Conservation (phyloP, 495 filamentous ascomycete species). For the Podospora fimiseda region DNA sequence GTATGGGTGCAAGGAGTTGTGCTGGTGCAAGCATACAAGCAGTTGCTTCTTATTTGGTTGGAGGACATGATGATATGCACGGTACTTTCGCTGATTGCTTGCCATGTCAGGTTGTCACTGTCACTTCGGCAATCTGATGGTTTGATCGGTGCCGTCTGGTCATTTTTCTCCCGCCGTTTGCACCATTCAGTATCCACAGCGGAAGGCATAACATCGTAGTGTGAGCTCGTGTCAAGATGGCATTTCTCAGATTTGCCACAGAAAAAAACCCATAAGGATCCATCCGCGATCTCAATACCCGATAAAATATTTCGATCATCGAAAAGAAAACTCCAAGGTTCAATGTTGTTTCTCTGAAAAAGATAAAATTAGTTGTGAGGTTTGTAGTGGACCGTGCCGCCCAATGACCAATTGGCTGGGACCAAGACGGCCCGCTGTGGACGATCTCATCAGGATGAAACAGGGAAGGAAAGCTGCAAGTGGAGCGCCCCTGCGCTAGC, state of each 20-base stretch:
- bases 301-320: too few relatives aligned
- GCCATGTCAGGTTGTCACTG: neutral
- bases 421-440: neutral
- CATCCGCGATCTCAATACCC: too few relatives aligned
- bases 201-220: neutral
- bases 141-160: neutral
- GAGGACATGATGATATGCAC: neutral
- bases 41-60: neutral
- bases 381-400: neutral
- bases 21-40: neutral
- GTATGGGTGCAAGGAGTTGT: neutral
- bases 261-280: too few relatives aligned
- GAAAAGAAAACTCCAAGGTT: too few relatives aligned
- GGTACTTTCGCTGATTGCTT: neutral
- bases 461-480: slow-evolving; percentile 3
- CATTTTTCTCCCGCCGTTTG: neutral
- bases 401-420: slow-evolving; percentile 12
- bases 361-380: neutral
- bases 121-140: neutral
- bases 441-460: slow-evolving; percentile 11
- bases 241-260: too few relatives aligned
- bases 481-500: slow-evolving; percentile 1
- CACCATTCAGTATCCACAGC: neutral
- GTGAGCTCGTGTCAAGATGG: neutral
- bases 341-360: neutral